phyloP scores from a whole-genome alignment of 176 grass and related monocot species.

The Oryza meyeriana region DNA sequence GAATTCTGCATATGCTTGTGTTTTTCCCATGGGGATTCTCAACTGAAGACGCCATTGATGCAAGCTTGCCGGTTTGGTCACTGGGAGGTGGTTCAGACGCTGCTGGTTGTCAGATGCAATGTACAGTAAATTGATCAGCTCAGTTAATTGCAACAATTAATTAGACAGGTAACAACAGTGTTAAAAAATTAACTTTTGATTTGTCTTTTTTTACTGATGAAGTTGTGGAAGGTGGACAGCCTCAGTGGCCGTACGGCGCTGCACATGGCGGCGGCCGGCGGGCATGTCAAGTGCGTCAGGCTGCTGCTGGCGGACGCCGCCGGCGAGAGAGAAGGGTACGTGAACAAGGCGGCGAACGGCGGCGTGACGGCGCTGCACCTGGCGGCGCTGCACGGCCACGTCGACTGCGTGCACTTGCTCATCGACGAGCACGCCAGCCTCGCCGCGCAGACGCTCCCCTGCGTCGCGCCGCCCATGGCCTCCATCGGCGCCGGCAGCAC shows the following conservation, averaged over 20 bases:
- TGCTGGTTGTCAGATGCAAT: conserved; percentile 71
- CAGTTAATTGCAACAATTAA: neutral
- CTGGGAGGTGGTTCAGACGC: conserved; percentile 77
- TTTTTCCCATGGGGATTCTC: neutral
- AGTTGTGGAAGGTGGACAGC: conserved; percentile 62
- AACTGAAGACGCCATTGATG: conserved; percentile 72
- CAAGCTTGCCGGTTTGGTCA: conserved; percentile 79
- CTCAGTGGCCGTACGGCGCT: conserved; percentile 69
- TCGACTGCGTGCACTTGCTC: conserved; percentile 80
- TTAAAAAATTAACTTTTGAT: neutral
- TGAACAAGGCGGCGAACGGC: conserved; percentile 55
- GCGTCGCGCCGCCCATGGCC: conserved; percentile 42
- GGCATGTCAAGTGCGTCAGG: conserved; percentile 62
- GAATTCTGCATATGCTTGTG: neutral
- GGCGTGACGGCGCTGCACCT: conserved; percentile 83
- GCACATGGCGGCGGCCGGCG: conserved; percentile 67
- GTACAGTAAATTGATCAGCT: conserved; percentile 16
- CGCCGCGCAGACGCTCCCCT: conserved; percentile 39
- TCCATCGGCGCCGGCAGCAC: conserved; percentile 84
- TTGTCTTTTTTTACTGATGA: neutral
- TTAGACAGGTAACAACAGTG: neutral
- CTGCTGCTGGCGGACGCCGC: conserved; percentile 55
- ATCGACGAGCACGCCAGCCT: conserved; percentile 61
- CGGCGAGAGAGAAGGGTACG: conserved; percentile 38
- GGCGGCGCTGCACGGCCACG: conserved; percentile 68